These are phyloP conservation scores for Hypoxylon lienhwacheense DNA, from an alignment of 495 filamentous ascomycete species.

Conservation along the genomic window DNA sequence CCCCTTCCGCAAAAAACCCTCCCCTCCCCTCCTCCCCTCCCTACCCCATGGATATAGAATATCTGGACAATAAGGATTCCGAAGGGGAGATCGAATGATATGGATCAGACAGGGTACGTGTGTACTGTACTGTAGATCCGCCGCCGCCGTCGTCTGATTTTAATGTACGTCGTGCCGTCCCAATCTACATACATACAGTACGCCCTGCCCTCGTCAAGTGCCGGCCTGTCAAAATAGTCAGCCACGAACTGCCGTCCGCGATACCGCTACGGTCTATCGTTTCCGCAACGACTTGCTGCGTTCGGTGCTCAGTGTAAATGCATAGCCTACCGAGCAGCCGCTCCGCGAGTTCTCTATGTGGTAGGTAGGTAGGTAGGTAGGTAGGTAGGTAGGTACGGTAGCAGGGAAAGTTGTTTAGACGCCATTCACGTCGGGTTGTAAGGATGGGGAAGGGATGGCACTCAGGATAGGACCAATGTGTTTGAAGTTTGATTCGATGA, in stretches of 20 bases:
- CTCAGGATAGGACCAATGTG: no score
- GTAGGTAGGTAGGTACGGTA: no score
- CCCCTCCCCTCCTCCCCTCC: no score
- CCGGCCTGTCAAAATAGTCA: conserved; percentile 1
- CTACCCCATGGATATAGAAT: no score
- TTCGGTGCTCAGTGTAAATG: conserved; percentile 1
- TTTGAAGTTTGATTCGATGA: neutral
- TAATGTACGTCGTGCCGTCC: conserved; percentile 18
- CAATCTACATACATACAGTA: no score
- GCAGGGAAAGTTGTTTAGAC: neutral
- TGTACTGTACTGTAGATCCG: no score
- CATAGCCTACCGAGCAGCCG: conserved; percentile 4
- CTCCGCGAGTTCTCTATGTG: no score
- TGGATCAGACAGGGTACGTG: conserved; percentile 21
- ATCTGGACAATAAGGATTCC: no score
- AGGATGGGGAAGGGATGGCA: no score
- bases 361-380: no score
- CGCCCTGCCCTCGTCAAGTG: no score
- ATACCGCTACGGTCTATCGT: conserved; percentile 3
- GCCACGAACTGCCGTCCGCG: neutral
- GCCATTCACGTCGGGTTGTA: neutral
- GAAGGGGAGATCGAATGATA: conserved; percentile 25
- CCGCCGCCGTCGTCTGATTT: conserved; percentile 28
- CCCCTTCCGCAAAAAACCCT: no score
- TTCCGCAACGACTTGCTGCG: conserved; percentile 4